These are phyloP conservation scores for Boletellus emodensis DNA, from an alignment of 768 basidiomycete genomes.

Conservation along the genomic window DNA sequence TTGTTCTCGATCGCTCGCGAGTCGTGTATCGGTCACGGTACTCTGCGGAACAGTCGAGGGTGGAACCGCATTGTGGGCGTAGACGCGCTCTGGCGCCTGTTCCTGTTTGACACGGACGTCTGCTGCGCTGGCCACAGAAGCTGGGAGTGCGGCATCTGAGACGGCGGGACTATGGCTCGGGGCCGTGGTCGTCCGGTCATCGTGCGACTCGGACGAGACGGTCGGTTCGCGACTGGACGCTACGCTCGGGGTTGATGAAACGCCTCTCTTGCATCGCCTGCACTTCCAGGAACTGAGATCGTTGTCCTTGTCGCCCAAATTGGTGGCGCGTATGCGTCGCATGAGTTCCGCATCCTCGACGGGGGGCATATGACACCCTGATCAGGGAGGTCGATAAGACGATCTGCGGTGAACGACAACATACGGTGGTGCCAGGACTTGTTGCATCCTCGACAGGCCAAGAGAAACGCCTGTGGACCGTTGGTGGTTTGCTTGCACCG, in stretches of 20 bases:
- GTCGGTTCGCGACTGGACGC: constrained; percentile 6
- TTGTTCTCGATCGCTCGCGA: background rate
- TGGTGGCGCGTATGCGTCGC: constrained; percentile 23
- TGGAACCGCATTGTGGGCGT: background rate
- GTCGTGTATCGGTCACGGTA: background rate
- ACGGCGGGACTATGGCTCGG: background rate
- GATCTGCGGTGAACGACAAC: constrained; percentile 1
- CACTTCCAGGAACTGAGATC: constrained; percentile 28
- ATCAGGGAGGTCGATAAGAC: background rate
- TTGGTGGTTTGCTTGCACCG: constrained; percentile 26
- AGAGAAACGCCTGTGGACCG: constrained; percentile 28
- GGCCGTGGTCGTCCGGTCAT: background rate
- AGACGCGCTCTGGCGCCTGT: constrained; percentile 8
- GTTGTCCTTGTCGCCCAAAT: constrained; percentile 19
- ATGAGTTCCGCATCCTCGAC: constrained; percentile 26
- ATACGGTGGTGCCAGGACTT: constrained; percentile 35
- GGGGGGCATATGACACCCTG: constrained; percentile 34
- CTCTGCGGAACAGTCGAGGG: constrained; percentile 9
- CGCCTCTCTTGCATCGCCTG: constrained; percentile 27
- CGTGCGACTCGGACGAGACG: constrained; percentile 4
- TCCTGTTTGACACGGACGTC: constrained; percentile 3
- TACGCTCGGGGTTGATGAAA: background rate
- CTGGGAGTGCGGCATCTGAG: background rate
- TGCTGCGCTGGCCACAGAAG: background rate
- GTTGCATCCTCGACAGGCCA: constrained; percentile 32